phyloP scores from a whole-genome alignment of 768 basidiomycete species.

The Termitomyces eurrhizus region DNA sequence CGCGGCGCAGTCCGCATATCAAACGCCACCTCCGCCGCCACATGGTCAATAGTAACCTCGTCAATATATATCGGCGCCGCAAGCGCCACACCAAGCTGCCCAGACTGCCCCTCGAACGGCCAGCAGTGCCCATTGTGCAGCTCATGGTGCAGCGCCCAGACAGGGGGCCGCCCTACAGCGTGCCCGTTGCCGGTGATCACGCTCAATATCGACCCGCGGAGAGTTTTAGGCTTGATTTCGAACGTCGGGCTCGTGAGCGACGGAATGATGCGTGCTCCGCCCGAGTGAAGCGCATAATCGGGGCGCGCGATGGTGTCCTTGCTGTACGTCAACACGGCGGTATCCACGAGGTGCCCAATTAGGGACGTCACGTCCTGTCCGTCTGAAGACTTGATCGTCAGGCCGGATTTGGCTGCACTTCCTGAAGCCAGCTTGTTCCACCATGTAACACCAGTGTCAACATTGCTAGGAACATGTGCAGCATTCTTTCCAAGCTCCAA shows the following conservation, averaged over 20 bases:
- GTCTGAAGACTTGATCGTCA: conserved; percentile 69
- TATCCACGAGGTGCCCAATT: conserved; percentile 73
- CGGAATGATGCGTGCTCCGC: conserved; percentile 79
- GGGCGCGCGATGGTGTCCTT: conserved; percentile 80
- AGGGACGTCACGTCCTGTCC: conserved; percentile 69
- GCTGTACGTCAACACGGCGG: conserved; percentile 58
- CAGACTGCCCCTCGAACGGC: conserved; percentile 79
- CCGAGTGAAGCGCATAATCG: conserved; percentile 84
- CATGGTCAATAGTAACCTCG: conserved; percentile 85
- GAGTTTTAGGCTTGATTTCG: conserved; percentile 52
- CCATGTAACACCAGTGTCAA: conserved; percentile 51
- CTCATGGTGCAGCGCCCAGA: conserved; percentile 86
- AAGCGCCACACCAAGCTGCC: conserved; percentile 81
- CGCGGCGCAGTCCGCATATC: conserved; percentile 80
- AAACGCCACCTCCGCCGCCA: conserved; percentile 75
- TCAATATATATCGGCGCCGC: conserved; percentile 71
- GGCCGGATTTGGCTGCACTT: conserved; percentile 32
- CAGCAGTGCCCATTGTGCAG: conserved; percentile 84
- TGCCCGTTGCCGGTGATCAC: conserved; percentile 59
- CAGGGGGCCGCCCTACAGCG: conserved; percentile 74
- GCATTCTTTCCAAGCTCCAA: conserved; percentile 59
- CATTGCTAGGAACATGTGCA: conserved; percentile 29
- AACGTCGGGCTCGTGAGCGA: conserved; percentile 79
- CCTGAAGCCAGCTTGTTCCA: conserved; percentile 62
- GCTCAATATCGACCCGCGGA: conserved; percentile 46